Base-by-base conservation (phyloP, 2,329 filamentous ascomycete genomes). In the Orbilia ellipsospora region DNA sequence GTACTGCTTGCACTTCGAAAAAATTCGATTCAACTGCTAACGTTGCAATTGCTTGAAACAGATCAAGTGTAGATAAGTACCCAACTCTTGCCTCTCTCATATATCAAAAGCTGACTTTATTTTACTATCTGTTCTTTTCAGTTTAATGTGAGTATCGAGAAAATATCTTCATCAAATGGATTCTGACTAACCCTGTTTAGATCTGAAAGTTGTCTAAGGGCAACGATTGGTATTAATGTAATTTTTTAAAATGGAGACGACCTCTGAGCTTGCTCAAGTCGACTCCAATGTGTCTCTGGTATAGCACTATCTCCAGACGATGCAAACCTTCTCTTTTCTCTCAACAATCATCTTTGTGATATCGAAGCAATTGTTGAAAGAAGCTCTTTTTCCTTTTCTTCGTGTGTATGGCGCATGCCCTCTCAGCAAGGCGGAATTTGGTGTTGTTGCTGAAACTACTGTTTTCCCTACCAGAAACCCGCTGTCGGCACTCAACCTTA, bases 101-200 rank as follows among this genome's bases (percentile, higher is more conserved):
- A 28, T 16, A 36, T 28, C 4, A 36, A n/a, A 36, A 16, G 23
- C 23, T 56, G 8, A 36, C 13, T n/a, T 36, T 4, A 31, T 4
- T 10, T 15, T 36, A n/a, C 23, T 15, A 57, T 88, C 86, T 88
- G 86, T 89, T 89, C 87, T 89, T 88, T 87, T 88, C 86, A 89
- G 87, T 73, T 59, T 73, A 66, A 59, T 64, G 45, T 62, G 36
- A 62, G 57, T n/a, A 36, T 31, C 15, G 28, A 44, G 6, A 2
- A 45, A n/a, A 55, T 55, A 7, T 48, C 44, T 6, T 5, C 13
- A 15, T 16, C 42, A 23, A 13, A 15, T 62, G 10, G 10, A 81
- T 88, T 88, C 86, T 87, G 87, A 84, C 87, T 86, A 88, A 89
- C 87, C 88, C 88, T 88, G 87, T 2, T 44, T 20, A 73, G 36